Conservation (phyloP, 2,329 filamentous ascomycete species). For the Didymella segeticola region DNA sequence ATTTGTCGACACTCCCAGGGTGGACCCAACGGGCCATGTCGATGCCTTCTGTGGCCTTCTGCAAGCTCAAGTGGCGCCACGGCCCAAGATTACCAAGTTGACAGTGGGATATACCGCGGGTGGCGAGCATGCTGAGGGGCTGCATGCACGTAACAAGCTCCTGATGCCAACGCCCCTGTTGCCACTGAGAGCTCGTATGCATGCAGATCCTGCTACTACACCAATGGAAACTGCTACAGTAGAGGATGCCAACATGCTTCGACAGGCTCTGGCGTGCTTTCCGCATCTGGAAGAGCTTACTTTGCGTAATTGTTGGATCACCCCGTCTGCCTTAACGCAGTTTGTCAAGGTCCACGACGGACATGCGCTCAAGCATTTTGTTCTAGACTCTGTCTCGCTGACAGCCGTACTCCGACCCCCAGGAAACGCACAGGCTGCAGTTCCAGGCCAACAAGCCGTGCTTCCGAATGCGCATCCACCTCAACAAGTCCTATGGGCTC, state of each 20-base stretch:
- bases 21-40: slow-evolving; percentile 62
- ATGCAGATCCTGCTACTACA: neutral
- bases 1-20: slow-evolving; percentile 56
- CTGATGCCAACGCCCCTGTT: slow-evolving; percentile 68
- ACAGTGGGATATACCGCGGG: slow-evolving; percentile 72
- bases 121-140: slow-evolving; percentile 69
- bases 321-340: slow-evolving; percentile 63
- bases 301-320: slow-evolving; percentile 73
- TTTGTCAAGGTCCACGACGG: slow-evolving; percentile 59
- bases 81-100: slow-evolving; percentile 62
- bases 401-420: slow-evolving; percentile 46
- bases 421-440: slow-evolving; percentile 8
- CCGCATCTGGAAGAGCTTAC: slow-evolving; percentile 65
- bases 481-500: neutral
- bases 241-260: slow-evolving; percentile 21
- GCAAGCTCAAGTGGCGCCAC: slow-evolving; percentile 56
- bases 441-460: neutral
- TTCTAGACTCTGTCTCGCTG: slow-evolving; percentile 70
- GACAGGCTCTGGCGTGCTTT: slow-evolving; percentile 56
- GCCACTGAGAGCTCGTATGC: slow-evolving; percentile 15
- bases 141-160: slow-evolving; percentile 67
- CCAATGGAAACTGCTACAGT: slow-evolving; percentile 4
- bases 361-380: slow-evolving; percentile 59
- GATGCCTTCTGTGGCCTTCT: slow-evolving; percentile 62
- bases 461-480: slow-evolving; percentile 1